phyloP scores from a whole-genome alignment of 2,329 filamentous ascomycete species.

The Rhynchosporium graminicola region DNA sequence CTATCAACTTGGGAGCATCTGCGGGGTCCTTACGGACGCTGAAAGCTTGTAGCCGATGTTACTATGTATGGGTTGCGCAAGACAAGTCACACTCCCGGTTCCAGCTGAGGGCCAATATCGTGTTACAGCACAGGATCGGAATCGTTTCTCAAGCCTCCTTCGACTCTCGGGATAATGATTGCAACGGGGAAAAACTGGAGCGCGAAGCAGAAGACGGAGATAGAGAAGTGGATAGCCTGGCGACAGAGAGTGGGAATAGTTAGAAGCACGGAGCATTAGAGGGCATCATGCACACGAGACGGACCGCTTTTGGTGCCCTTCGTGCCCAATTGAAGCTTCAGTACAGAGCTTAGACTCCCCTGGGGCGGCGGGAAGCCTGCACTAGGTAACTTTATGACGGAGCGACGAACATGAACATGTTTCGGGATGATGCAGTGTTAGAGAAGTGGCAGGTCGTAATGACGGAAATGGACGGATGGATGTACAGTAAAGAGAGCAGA shows the following conservation, averaged over 20 bases:
- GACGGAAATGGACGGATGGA: background rate
- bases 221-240: background rate
- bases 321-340: conserved; percentile 15
- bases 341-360: conserved; percentile 3
- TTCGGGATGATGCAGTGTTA: conserved; percentile 5
- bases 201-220: conserved; percentile 28
- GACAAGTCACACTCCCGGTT: conserved; percentile 8
- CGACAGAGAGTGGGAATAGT: conserved; percentile 12
- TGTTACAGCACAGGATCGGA: conserved; percentile 13
- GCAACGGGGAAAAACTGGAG: background rate
- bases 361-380: conserved; percentile 2
- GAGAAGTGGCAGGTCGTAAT: background rate
- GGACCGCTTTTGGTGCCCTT: conserved; percentile 21
- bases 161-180: background rate
- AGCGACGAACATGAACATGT: conserved; percentile 19
- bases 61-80: background rate
- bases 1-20: conserved; percentile 16
- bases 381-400: conserved; percentile 23
- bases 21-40: conserved; percentile 15
- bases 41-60: conserved; percentile 12
- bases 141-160: background rate
- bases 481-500: too few species aligned
- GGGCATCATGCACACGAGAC: conserved; percentile 28
- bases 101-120: conserved; percentile 26
- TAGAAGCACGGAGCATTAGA: conserved; percentile 32